Evolutionary conservation across 495 filamentous ascomycete species (phyloP).

Genomic region (Pyrenopolyporus hunteri): DNA sequence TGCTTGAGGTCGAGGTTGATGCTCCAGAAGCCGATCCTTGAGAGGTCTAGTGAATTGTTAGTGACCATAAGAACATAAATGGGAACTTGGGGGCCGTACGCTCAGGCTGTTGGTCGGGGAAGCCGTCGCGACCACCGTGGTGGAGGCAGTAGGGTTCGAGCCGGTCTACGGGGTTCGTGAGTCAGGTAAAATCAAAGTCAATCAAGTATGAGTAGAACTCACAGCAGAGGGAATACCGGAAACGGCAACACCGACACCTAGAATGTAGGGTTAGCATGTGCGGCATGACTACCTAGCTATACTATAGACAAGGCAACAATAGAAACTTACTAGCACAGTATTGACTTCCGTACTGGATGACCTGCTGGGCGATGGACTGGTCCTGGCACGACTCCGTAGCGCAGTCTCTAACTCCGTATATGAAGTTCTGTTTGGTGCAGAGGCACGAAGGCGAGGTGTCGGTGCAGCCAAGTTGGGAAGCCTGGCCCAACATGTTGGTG

Average conservation of each 20-base stretch:
- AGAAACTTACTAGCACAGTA: constrained; percentile 41
- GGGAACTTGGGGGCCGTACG: constrained; percentile 4
- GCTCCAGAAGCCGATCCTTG: constrained; percentile 38
- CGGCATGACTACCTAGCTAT: neutral
- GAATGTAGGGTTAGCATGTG: constrained; percentile 9
- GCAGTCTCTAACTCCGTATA: constrained; percentile 81
- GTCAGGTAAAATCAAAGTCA: neutral
- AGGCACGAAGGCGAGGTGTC: constrained; percentile 67
- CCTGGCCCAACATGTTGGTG: constrained; percentile 72
- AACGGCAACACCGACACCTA: constrained; percentile 35
- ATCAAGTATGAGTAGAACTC: constrained; percentile 2
- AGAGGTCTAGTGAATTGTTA: constrained; percentile 11
- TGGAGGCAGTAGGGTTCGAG: constrained; percentile 23
- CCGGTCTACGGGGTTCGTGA: constrained; percentile 10
- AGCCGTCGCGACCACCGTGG: constrained; percentile 29
- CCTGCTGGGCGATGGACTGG: constrained; percentile 36
- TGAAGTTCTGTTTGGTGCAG: constrained; percentile 71
- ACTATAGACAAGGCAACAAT: neutral
- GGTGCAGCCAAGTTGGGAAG: constrained; percentile 64
- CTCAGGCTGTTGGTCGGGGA: constrained; percentile 19
- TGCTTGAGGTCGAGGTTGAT: neutral
- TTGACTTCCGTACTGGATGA: constrained; percentile 45
- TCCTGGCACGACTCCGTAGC: constrained; percentile 66
- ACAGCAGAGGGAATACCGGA: constrained; percentile 36
- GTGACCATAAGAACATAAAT: neutral